These are phyloP conservation scores for Lasiosphaeria miniovina DNA, from an alignment of 495 filamentous ascomycete species.

Conservation along the genomic window DNA sequence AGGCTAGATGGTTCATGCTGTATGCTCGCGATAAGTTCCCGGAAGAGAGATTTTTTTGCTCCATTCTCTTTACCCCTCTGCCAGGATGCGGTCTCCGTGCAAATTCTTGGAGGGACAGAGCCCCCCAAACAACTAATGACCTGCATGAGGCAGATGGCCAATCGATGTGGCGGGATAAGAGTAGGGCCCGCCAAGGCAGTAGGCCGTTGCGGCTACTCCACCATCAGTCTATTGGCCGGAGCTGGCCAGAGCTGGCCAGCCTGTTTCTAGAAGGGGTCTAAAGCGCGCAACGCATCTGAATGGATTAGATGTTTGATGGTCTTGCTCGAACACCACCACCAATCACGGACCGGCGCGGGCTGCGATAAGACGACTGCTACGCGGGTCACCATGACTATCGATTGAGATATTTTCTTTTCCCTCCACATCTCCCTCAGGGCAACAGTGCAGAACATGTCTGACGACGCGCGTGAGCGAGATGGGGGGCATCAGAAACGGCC, in stretches of 20 bases:
- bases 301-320: not conserved
- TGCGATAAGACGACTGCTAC: slow-evolving; percentile 8
- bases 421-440: too few species aligned
- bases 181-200: not conserved
- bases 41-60: slow-evolving; percentile 1
- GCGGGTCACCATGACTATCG: not conserved
- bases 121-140: not conserved
- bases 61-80: not conserved
- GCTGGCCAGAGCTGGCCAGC: not conserved
- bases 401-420: slow-evolving; percentile 1
- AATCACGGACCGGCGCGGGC: slow-evolving; percentile 1
- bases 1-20: not conserved
- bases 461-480: not conserved
- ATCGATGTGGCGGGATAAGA: slow-evolving; percentile 18
- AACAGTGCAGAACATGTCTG: not conserved
- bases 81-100: not conserved
- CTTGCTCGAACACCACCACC: not conserved
- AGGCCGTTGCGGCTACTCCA: not conserved
- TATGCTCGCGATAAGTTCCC: not conserved
- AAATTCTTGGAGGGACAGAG: not conserved
- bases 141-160: slow-evolving; percentile 16
- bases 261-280: not conserved
- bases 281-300: too few species aligned
- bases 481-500: not conserved
- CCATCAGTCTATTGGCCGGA: slow-evolving; percentile 1